phyloP scores from a whole-genome alignment of 768 basidiomycete genomes.

The Phylloporus scabripes region DNA sequence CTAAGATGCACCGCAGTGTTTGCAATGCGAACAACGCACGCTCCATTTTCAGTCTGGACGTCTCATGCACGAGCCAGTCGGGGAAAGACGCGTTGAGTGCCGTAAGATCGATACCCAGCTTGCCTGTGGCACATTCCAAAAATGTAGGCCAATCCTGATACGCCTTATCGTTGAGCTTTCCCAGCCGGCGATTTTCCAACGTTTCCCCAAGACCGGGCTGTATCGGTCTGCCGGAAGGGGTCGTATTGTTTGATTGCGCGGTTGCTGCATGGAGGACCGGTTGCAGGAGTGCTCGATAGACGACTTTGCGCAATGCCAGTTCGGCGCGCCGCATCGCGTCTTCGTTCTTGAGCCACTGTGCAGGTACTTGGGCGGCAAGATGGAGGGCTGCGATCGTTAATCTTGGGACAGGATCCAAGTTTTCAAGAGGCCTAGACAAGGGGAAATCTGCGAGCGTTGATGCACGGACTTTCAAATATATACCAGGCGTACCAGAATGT shows the following conservation, averaged over 20 bases:
- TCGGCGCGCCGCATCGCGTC: constrained; percentile 32
- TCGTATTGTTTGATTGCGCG: not conserved
- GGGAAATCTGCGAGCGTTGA: constrained; percentile 46
- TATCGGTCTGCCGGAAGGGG: constrained; percentile 3
- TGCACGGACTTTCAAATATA: not conserved
- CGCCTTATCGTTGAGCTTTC: constrained; percentile 45
- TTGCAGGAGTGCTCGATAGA: constrained; percentile 63
- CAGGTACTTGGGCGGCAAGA: constrained; percentile 67
- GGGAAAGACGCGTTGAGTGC: constrained; percentile 14
- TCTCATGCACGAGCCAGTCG: constrained; percentile 19
- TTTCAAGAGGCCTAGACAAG: constrained; percentile 33
- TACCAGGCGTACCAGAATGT: constrained; percentile 35
- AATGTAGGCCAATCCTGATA: constrained; percentile 50
- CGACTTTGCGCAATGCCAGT: constrained; percentile 62
- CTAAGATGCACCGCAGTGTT: constrained; percentile 60
- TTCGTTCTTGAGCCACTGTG: constrained; percentile 48
- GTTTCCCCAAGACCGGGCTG: constrained; percentile 35
- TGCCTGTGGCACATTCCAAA: constrained; percentile 31
- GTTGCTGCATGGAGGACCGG: constrained; percentile 17
- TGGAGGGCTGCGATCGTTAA: constrained; percentile 46
- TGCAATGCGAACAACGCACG: constrained; percentile 54
- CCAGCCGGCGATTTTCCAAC: constrained; percentile 42
- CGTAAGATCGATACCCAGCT: constrained; percentile 21
- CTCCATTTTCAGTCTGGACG: constrained; percentile 28
- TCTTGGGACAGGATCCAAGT: constrained; percentile 12